phyloP scores from a whole-genome alignment of 306 rosid species.

The Sicyos edulis region DNA sequence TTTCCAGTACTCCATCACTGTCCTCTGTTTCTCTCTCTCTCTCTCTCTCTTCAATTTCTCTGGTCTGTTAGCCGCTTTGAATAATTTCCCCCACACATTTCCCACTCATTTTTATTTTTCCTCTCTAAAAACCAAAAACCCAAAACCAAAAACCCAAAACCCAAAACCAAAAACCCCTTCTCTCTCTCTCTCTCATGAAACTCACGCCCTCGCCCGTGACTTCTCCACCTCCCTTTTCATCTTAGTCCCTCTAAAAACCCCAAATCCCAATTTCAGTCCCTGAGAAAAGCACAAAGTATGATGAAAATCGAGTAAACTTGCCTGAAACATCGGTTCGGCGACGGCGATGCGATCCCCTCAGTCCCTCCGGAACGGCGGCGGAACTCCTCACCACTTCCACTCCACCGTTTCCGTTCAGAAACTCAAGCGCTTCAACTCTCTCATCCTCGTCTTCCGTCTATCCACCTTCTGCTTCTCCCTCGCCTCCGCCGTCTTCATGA shows the following conservation, averaged over 20 bases:
- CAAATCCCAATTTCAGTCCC: neutral
- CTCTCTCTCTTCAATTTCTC: conserved; percentile 1
- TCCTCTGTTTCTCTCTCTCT: conserved; percentile 15
- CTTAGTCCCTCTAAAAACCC: conserved; percentile 14
- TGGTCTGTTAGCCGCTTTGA: neutral
- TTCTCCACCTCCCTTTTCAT: conserved; percentile 10
- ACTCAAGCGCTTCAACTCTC: conserved; percentile 77
- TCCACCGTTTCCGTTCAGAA: conserved; percentile 84
- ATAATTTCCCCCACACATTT: conserved; percentile 23
- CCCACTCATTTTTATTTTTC: conserved; percentile 17
- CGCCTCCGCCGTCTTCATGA: conserved; percentile 75
- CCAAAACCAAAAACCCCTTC: neutral
- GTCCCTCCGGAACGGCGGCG: conserved; percentile 50
- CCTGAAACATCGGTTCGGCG: neutral
- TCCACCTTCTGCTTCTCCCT: conserved; percentile 72
- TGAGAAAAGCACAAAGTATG: neutral
- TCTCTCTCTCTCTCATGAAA: conserved; percentile 23
- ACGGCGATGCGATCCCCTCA: conserved; percentile 69
- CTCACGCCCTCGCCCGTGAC: conserved; percentile 40
- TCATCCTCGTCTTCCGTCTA: conserved; percentile 69
- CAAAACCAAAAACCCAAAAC: neutral
- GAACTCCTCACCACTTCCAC: conserved; percentile 50
- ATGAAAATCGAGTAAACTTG: neutral
- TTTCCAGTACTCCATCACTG: conserved; percentile 15
- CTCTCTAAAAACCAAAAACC: neutral